Evolutionary conservation across 371 early-diverging fungal species (phyloP).

Genomic region (Syncephalastrum contaminatum): DNA sequence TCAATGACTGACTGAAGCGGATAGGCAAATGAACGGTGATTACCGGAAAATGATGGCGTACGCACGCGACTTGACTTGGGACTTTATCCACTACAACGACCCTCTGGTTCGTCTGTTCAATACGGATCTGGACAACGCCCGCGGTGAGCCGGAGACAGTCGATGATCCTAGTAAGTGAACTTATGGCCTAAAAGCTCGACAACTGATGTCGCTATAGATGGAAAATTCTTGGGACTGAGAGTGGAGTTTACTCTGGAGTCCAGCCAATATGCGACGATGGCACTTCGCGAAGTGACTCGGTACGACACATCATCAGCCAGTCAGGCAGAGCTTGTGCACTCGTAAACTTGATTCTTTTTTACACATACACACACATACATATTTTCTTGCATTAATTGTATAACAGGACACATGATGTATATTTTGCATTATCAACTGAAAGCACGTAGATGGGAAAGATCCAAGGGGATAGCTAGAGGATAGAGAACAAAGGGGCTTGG

Average conservation of each 20-base stretch:
- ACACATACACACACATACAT: no score
- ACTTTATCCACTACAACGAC: conserved; percentile 64
- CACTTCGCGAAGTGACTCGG: conserved; percentile 89
- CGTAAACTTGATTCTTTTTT: conserved; percentile 7
- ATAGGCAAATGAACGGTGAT: conserved; percentile 72
- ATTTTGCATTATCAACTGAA: conserved; percentile 3
- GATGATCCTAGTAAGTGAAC: conserved; percentile 26
- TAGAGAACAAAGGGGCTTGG: background rate
- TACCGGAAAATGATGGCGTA: conserved; percentile 71
- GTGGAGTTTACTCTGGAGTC: conserved; percentile 77
- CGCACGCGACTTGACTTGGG: conserved; percentile 42
- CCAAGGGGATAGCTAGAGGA: conserved; percentile 38
- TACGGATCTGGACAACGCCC: conserved; percentile 71
- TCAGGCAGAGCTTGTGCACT: conserved; percentile 29
- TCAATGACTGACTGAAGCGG: background rate
- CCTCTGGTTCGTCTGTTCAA: conserved; percentile 56
- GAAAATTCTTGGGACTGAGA: conserved; percentile 71
- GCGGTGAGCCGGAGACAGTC: conserved; percentile 48
- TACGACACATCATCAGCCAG: conserved; percentile 65
- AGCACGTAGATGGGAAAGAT: conserved; percentile 37
- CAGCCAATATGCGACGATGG: conserved; percentile 97
- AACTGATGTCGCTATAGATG: conserved; percentile 24
- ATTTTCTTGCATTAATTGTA: no score
- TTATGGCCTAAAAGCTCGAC: background rate
- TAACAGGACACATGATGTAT: no score